Percentiles rank a stretch among this genome's conserved stretches.
phyloP scores from a whole-genome alignment of 176 grass and related monocot species.

The Neostapfia colusana region DNA sequence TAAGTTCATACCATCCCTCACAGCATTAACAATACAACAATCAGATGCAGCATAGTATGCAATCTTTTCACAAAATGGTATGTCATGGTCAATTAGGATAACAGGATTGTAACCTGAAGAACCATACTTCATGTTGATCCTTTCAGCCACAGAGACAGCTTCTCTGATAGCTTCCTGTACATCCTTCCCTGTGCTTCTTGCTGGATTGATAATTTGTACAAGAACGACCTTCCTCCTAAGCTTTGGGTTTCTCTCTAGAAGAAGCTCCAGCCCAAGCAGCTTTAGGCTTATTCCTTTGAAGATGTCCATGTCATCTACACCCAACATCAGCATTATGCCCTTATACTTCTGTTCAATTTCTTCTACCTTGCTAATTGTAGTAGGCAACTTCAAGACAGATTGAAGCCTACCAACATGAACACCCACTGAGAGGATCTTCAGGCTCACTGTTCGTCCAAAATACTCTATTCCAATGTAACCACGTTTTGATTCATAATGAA shows the following conservation, averaged over 20 bases:
- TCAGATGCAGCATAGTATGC: slow-evolving; percentile 74
- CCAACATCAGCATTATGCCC: slow-evolving; percentile 66
- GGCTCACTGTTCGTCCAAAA: slow-evolving; percentile 72
- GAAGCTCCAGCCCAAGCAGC: slow-evolving; percentile 67
- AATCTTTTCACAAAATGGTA: slow-evolving; percentile 80
- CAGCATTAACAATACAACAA: slow-evolving; percentile 83
- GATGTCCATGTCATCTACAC: slow-evolving; percentile 90
- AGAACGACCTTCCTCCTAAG: slow-evolving; percentile 66
- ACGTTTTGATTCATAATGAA: slow-evolving; percentile 86
- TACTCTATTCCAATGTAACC: slow-evolving; percentile 93
- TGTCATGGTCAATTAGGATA: slow-evolving; percentile 69
- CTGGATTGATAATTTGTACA: slow-evolving; percentile 85
- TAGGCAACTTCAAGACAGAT: slow-evolving; percentile 67
- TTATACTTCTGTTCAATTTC: slow-evolving; percentile 75
- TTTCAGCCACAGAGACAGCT: slow-evolving; percentile 62
- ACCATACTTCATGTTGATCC: slow-evolving; percentile 63
- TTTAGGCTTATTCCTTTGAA: slow-evolving; percentile 94
- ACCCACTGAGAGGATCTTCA: slow-evolving; percentile 90
- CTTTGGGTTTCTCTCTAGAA: slow-evolving; percentile 67
- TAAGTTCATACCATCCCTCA: slow-evolving; percentile 90
- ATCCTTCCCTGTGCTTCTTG: slow-evolving; percentile 77
- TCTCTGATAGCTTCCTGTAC: slow-evolving; percentile 77
- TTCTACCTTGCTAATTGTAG: slow-evolving; percentile 63
- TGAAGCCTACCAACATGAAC: slow-evolving; percentile 71
- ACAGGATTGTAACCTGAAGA: slow-evolving; percentile 67